Conservation (phyloP, 23 red algal species). For the Gracilariopsis chorda region DNA sequence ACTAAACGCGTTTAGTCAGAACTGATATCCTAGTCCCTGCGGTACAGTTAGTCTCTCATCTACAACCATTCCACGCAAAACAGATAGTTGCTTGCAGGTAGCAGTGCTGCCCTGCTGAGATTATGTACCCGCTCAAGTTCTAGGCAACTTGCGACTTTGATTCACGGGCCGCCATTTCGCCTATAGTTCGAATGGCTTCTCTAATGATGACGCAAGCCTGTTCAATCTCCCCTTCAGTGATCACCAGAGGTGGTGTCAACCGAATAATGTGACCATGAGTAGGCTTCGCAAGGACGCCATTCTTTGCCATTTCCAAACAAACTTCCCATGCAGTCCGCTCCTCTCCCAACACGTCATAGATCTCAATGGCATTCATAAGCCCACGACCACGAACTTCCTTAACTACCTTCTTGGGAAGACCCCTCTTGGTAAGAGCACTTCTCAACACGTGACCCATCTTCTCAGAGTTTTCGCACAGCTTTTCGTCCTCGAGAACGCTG, state of each 20-base stretch:
- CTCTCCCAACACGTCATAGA: slow-evolving; percentile 43
- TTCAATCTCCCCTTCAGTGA: slow-evolving; percentile 78
- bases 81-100: too few relatives aligned
- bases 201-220: slow-evolving; percentile 52
- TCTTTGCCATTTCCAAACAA: slow-evolving; percentile 73
- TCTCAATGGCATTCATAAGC: slow-evolving; percentile 78
- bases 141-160: not conserved
- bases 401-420: slow-evolving; percentile 17
- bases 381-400: slow-evolving; percentile 83
- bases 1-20: too few relatives aligned
- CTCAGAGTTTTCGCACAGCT: slow-evolving; percentile 57
- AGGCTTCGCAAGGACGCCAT: slow-evolving; percentile 88
- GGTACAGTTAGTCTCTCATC: too few relatives aligned
- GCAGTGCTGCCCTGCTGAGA: too few relatives aligned
- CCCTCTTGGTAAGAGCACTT: slow-evolving; percentile 31
- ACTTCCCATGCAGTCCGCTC: slow-evolving; percentile 76
- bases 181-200: slow-evolving; percentile 35
- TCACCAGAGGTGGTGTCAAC: slow-evolving; percentile 90
- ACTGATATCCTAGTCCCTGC: too few relatives aligned
- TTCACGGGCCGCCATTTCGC: slow-evolving; percentile 8
- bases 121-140: too few relatives aligned
- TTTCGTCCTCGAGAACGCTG: slow-evolving; percentile 86
- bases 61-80: too few relatives aligned
- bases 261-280: slow-evolving; percentile 94
- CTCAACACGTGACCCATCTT: slow-evolving; percentile 65